These are phyloP conservation scores for Lachancea nothofagi DNA, from an alignment of 805 yeast species.

Conservation along the genomic window DNA sequence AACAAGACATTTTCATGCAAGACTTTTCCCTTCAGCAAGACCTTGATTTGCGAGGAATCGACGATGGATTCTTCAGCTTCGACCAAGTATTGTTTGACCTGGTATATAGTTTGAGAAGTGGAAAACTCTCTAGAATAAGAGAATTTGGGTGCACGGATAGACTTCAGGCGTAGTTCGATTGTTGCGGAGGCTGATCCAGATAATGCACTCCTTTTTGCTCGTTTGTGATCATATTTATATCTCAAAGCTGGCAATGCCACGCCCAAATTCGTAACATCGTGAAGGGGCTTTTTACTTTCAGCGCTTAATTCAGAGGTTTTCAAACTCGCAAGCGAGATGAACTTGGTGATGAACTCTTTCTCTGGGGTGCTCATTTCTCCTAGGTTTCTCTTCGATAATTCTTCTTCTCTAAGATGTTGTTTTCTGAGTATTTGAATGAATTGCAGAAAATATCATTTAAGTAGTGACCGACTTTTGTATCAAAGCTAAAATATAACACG, in stretches of 20 bases:
- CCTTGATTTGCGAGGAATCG: slow-evolving; percentile 40
- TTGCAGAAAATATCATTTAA: neutral
- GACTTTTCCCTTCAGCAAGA: slow-evolving; percentile 59
- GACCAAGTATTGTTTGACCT: slow-evolving; percentile 31
- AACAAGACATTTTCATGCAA: slow-evolving; percentile 46
- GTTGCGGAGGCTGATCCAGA: slow-evolving; percentile 23
- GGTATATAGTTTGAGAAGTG: slow-evolving; percentile 29
- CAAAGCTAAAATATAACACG: too few relatives aligned
- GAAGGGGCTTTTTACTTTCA: slow-evolving; percentile 28
- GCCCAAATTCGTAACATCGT: slow-evolving; percentile 35
- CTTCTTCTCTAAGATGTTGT: too few relatives aligned
- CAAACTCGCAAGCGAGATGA: slow-evolving; percentile 43
- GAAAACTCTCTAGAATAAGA: slow-evolving; percentile 27
- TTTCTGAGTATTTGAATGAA: neutral
- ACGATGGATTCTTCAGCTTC: slow-evolving; percentile 29
- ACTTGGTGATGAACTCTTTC: slow-evolving; percentile 44
- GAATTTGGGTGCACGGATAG: slow-evolving; percentile 72
- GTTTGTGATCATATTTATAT: slow-evolving; percentile 34
- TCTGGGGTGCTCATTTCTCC: slow-evolving; percentile 25
- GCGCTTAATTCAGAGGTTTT: slow-evolving; percentile 33
- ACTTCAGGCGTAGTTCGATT: slow-evolving; percentile 40
- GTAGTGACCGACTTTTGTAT: too few relatives aligned
- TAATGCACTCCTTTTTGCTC: slow-evolving; percentile 12
- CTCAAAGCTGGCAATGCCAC: slow-evolving; percentile 46
- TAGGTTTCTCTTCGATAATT: neutral